Evolutionary conservation across 176 grass and related monocot genomes (phyloP).

Genomic region (Lolium rigidum): DNA sequence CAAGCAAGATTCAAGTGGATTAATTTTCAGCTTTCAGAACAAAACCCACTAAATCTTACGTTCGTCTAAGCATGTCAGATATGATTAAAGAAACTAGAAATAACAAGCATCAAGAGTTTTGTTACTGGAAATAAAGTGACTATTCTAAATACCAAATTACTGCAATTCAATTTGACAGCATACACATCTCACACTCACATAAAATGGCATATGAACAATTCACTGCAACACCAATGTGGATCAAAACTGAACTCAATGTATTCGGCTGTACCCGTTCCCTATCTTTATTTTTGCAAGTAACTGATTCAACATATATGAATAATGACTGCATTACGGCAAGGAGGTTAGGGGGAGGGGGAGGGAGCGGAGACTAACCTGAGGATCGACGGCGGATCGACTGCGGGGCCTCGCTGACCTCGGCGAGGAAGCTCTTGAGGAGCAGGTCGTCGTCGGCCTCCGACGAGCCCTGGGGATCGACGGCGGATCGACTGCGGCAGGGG

Average conservation of each 20-base stretch:
- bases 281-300: not conserved
- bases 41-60: not conserved
- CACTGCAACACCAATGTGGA: not conserved
- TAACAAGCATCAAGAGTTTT: not conserved
- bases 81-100: conserved; percentile 27
- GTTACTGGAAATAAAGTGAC: not conserved
- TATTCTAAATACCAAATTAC: not conserved
- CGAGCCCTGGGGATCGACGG: too few relatives aligned
- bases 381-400: too few relatives aligned
- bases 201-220: not conserved
- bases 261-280: not conserved
- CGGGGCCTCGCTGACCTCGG: too few relatives aligned
- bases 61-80: too few relatives aligned
- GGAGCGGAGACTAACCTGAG: too few relatives aligned
- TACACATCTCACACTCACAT: not conserved
- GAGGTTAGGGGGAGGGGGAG: too few relatives aligned
- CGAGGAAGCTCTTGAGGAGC: too few relatives aligned
- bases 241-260: conserved; percentile 2
- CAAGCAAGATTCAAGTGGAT: not conserved
- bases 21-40: conserved; percentile 16
- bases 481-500: too few relatives aligned
- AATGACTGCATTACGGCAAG: conserved; percentile 14
- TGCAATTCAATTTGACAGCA: conserved; percentile 4
- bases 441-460: too few relatives aligned
- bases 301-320: conserved; percentile 11